Percentiles rank a stretch among this genome's conserved stretches.
These are phyloP conservation scores for Lathyrus aphaca DNA, from an alignment of 306 rosid species.

Conservation along the genomic window DNA sequence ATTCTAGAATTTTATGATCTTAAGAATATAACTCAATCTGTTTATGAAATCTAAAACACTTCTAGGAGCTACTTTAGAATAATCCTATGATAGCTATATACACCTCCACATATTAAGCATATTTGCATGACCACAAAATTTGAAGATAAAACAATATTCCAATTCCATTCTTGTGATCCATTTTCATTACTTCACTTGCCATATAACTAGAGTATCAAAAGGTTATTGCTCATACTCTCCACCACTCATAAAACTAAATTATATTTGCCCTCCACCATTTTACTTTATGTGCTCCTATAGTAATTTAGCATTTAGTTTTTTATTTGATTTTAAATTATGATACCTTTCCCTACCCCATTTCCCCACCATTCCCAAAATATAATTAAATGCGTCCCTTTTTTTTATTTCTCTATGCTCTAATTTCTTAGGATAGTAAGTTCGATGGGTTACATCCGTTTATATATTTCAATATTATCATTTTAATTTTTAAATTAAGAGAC, in stretches of 20 bases:
- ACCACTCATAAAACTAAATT: neutral
- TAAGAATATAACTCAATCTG: neutral
- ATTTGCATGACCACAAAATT: slow-evolving; percentile 25
- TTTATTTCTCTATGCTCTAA: too few relatives aligned
- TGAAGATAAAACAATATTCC: slow-evolving; percentile 27
- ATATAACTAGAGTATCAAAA: neutral
- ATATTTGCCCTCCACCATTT: neutral
- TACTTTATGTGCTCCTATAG: neutral
- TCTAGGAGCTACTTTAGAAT: neutral
- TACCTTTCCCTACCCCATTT: neutral
- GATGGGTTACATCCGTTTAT: too few relatives aligned
- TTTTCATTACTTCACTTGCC: neutral
- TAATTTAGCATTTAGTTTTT: neutral
- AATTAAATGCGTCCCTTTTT: neutral
- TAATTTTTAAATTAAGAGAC: too few relatives aligned
- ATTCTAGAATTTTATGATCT: too few relatives aligned
- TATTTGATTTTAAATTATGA: neutral
- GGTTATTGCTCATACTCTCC: neutral
- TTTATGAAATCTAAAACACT: neutral
- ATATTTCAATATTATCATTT: too few relatives aligned
- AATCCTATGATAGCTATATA: neutral
- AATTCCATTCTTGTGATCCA: neutral
- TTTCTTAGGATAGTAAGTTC: too few relatives aligned
- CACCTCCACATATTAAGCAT: slow-evolving; percentile 10
- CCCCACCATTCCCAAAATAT: neutral